Evolutionary conservation across 306 rosid genomes (phyloP), one percentile per base, ranked within the genome.

Genomic region (Castanea crenata): DNA sequence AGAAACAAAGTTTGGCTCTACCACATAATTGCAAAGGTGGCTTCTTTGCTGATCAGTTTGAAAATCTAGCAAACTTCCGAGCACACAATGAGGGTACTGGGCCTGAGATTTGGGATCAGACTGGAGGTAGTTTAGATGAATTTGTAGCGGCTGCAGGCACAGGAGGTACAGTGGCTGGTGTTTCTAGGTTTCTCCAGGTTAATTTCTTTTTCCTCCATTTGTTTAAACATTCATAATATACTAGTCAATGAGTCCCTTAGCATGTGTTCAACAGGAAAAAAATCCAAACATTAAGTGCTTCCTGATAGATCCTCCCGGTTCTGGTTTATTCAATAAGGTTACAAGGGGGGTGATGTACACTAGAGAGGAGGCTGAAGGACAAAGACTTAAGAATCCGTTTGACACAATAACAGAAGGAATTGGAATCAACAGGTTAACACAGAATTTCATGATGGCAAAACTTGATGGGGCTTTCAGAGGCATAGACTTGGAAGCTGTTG

Each of bases 351-450:
- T 92, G 68, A 92, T 92, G 97, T 92, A 92, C 85, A 88, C 97
- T 34, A 92, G 78, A 82, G 89, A 91, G 85, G 96, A 94, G 86
- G 97, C 98, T 2, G 97, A 94, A 88, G 97, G 97, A 76, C 76
- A 75, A 75, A 94, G 98, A 78, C 89, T 92, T 46, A 92, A 91
- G 88, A 94, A 94, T 82, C 98, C 94, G 7, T 92, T 94, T 76
- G 98, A 94, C 85, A 92, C 97, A 5, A 83, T 94, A 83, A 94
- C 98, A 34, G 98, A 94, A 86, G 98, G 98, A 75, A 92, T 94
- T 52, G 97, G 98, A 81, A 83, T 91, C 79, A 92, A 92, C 81
- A 85, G 98, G 78, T 69, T 92, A 63, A 91, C 98, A n/a, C 85
- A 68, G 82, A 94, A 94, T 81, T 94, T 94, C 34, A 73, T 79